Base-by-base conservation (phyloP, 2,329 filamentous ascomycete genomes). In the Calonectria honghensis region DNA sequence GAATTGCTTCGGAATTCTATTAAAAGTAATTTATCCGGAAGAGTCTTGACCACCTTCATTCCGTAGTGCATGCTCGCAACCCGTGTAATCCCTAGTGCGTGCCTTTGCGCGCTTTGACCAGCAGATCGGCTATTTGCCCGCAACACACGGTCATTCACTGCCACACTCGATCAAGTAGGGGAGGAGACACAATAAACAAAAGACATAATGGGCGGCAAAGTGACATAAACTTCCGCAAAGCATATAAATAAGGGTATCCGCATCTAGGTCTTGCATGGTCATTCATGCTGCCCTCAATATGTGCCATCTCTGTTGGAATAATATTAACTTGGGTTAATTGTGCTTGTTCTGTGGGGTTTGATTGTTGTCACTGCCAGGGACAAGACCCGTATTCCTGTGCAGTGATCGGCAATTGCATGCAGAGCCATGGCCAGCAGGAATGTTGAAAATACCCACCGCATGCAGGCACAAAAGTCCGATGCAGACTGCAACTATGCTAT, bases 1-100 rank as follows among this genome's bases (percentile, higher is more conserved):
- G 27, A n/a, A 20, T 41, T 10, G 35, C 45, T 41, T 10, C 57
- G 39, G 35, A 18, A 29, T 63, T 63, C 57, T 63, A 63, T 63
- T 63, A 63, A 63, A 63, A 63, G 37, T 29, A 29, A 29, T 63
- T 63, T 29, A 20, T 29, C 57, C n/a, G n/a, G 24, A 1, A 41
- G 37, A 29, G 37, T 37, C 57, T 41, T 41, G 57, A 37, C n/a
- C 35, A 41, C 7, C 13, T 20, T 37, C n/a, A n/a, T 57, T 57
- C 18, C 18, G 29, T 35, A 31, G 52, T 32, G n/a, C 32, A 16
- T 61, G 24, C 51, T 54, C 20, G 27, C 29, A 48, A 16, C 4
- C 16, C 32, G 35, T 24, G 32, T 39, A 45, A 45, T 41, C n/a
- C 35, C 9, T 37, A 27, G 14, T 27, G 54, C 16, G 57, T 35